Percentiles rank a stretch among this genome's conserved stretches.
These are phyloP conservation scores for Saturnispora galanensis DNA, from an alignment of 805 yeast genomes.

Conservation along the genomic window DNA sequence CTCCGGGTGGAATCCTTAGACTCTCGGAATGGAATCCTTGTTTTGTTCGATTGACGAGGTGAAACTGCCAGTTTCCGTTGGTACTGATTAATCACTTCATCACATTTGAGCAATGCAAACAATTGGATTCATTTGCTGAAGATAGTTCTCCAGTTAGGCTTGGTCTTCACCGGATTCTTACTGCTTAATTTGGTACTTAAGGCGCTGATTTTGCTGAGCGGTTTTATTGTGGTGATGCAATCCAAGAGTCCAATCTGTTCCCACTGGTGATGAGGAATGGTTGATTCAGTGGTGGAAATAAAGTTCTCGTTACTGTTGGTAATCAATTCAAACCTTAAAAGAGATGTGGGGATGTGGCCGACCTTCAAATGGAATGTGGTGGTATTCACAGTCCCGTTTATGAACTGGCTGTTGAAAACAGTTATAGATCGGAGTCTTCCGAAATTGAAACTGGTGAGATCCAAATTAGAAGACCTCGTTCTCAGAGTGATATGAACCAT, in stretches of 20 bases:
- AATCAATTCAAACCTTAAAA: not conserved
- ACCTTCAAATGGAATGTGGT: not conserved
- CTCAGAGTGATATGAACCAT: not conserved
- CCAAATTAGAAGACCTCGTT: not conserved
- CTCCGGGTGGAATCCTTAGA: too few relatives aligned
- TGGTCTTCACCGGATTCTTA: too few relatives aligned
- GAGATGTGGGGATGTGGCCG: not conserved
- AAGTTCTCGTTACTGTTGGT: not conserved
- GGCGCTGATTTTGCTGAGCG: too few relatives aligned
- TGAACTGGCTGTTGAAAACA: not conserved
- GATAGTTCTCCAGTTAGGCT: too few relatives aligned
- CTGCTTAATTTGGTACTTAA: too few relatives aligned
- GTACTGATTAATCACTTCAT: too few relatives aligned
- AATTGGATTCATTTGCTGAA: too few relatives aligned
- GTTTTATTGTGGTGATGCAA: too few relatives aligned
- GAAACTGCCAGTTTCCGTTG: too few relatives aligned
- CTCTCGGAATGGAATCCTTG: too few relatives aligned
- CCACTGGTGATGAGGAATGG: not conserved
- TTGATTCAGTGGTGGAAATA: not conserved
- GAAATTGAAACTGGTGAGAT: not conserved
- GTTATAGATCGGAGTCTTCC: not conserved
- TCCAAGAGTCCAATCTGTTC: not conserved
- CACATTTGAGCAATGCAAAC: too few relatives aligned
- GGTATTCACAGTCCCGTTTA: not conserved
- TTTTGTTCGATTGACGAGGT: too few relatives aligned